These are phyloP conservation scores for Macrocybe sp. DNA, from an alignment of 1,284 basidiomycete species.

Conservation along the genomic window DNA sequence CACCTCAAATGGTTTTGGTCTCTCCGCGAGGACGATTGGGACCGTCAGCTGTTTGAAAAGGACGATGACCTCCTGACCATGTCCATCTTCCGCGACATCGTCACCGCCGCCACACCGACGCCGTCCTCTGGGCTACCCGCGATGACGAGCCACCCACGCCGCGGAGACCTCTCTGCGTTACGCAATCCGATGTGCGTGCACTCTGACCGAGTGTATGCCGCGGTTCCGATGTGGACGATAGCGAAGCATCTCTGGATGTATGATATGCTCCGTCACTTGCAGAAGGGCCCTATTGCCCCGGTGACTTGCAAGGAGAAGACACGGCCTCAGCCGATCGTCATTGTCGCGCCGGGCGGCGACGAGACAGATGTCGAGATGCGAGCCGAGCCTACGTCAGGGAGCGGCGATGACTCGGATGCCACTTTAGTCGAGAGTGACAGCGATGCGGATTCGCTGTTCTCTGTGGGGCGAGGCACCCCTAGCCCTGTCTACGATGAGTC, in stretches of 20 bases:
- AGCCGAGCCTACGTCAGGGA: conserved; percentile 26
- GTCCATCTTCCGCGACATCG: conserved; percentile 4
- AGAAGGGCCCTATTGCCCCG: conserved; percentile 5
- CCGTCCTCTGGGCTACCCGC: conserved; percentile 27
- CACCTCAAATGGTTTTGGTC: conserved; percentile 60
- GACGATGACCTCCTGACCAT: conserved; percentile 24
- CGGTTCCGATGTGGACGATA: conserved; percentile 59
- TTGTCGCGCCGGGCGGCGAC: conserved; percentile 7
- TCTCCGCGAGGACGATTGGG: conserved; percentile 45
- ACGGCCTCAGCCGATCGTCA: conserved; percentile 10
- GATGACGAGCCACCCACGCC: conserved; percentile 51
- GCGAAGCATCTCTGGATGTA: conserved; percentile 57
- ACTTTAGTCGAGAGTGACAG: conserved; percentile 42
- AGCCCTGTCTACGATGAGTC: not conserved
- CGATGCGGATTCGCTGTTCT: conserved; percentile 20
- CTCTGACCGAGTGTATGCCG: conserved; percentile 54
- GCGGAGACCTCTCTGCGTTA: conserved; percentile 55
- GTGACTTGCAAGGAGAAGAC: conserved; percentile 7
- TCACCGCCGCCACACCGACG: conserved; percentile 9
- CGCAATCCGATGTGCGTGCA: conserved; percentile 50
- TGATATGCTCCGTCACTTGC: conserved; percentile 39
- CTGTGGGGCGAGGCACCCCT: not conserved
- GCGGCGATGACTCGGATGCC: conserved; percentile 40
- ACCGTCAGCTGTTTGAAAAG: conserved; percentile 27
- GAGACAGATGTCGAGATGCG: conserved; percentile 26